These are phyloP conservation scores for Pythium guiyangense DNA, from an alignment of 352 stramenopile genomes.

Conservation along the genomic window DNA sequence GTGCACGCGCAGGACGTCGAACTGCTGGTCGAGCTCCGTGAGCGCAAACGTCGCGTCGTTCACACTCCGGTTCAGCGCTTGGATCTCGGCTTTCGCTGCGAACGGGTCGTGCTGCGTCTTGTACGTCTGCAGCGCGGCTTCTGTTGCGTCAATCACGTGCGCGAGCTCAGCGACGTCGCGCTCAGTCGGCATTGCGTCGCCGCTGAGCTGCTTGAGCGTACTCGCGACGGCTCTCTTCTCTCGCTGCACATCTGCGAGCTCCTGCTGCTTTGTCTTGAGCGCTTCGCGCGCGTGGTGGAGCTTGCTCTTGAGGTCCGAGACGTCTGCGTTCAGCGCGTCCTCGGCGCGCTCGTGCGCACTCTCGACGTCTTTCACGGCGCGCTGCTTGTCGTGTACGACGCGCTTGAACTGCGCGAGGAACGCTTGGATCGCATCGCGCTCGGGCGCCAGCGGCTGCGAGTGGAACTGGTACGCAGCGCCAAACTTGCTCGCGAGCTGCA, in stretches of 20 bases:
- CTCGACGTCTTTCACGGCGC: slow-evolving; percentile 30
- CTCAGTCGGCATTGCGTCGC: slow-evolving; percentile 30
- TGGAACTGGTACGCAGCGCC: slow-evolving; percentile 64
- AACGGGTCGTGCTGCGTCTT: slow-evolving; percentile 36
- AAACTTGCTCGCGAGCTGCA: slow-evolving; percentile 35
- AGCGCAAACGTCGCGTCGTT: slow-evolving; percentile 38
- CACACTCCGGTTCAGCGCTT: slow-evolving; percentile 36
- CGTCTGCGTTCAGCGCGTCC: slow-evolving; percentile 34
- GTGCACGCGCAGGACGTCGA: slow-evolving; percentile 47
- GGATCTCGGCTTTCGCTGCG: slow-evolving; percentile 34
- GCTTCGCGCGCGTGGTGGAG: slow-evolving; percentile 49
- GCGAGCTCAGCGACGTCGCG: slow-evolving; percentile 47
- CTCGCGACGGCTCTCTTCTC: slow-evolving; percentile 38
- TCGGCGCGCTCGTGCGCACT: slow-evolving; percentile 33
- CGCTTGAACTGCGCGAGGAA: slow-evolving; percentile 46
- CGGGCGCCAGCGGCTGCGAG: slow-evolving; percentile 37
- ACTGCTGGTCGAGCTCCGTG: slow-evolving; percentile 35
- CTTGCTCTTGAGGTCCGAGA: slow-evolving; percentile 47
- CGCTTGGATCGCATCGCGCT: slow-evolving; percentile 44
- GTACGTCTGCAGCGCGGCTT: slow-evolving; percentile 36
- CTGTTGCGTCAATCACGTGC: slow-evolving; percentile 34
- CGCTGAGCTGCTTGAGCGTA: slow-evolving; percentile 38
- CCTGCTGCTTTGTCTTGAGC: slow-evolving; percentile 35
- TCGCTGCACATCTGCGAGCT: slow-evolving; percentile 29
- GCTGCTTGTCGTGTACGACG: slow-evolving; percentile 41